Base-by-base conservation (phyloP, 176 grass and related monocot genomes). In the Bothriochloa decipiens region DNA sequence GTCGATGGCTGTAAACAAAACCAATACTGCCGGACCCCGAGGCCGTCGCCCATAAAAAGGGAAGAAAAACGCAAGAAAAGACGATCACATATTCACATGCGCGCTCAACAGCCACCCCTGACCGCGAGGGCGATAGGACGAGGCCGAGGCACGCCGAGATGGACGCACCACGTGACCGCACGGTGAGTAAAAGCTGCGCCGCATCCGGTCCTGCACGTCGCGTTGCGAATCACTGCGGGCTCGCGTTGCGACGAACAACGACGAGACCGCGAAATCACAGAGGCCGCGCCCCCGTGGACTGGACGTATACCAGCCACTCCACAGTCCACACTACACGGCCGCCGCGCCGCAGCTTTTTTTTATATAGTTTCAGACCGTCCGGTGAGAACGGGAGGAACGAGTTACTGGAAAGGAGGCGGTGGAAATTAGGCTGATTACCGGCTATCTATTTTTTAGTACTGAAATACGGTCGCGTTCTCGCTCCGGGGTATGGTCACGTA, bases 111-210 rank as follows among this genome's bases (percentile, higher is more conserved):
- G 55, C 4, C 4, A 3, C 11, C 29, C 29, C 29, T 32, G 12
- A 12, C 17, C 17, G 58, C 5, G 6, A 6, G 23, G 3, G 4
- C 13, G 37, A 1, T 35, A n/a, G 5, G 18, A 11, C 35, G 33
- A 37, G 33, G 35, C 23, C 10, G n/a, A 28, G 15, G 60, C 77
- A 62, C 52, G 35, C 58, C 57, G 77, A 32, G 41, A 68, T 35
- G 63, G 63, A 64, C 65, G 52, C 65, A 32, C 46, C 79, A 70
- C 65, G 79, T 81, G 79, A 81, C 29, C 63, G 62, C 26, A 7
- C 66, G 77, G 41, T 12, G 41, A 69, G 64, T 55, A 70, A 81
- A 81, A 81, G 79, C 79, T 23, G 79, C 17, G 79, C 79, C 46
- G 79, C 65, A 70, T 81, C 46, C 29, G 79, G 45, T 25, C 43